Evolutionary conservation across 2,329 filamentous ascomycete genomes (phyloP).

Genomic region (Clonostachys sp.): DNA sequence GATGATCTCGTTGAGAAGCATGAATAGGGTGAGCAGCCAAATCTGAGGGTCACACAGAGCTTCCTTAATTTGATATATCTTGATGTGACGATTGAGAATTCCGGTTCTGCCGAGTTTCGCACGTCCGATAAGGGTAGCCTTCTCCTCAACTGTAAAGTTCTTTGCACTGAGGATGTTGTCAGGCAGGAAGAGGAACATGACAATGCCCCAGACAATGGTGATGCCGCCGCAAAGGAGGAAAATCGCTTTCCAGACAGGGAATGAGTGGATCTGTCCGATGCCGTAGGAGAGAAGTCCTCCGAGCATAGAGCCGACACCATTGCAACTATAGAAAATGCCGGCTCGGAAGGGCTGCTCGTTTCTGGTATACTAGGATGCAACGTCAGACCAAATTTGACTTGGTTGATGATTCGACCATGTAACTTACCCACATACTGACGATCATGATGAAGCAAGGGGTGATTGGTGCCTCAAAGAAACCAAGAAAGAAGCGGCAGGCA

Average conservation of each 20-base stretch:
- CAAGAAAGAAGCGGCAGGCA: slow-evolving; percentile 37
- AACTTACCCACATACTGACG: slow-evolving; percentile 34
- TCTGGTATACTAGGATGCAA: slow-evolving; percentile 24
- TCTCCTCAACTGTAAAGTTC: slow-evolving; percentile 12
- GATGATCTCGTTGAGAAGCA: slow-evolving; percentile 48
- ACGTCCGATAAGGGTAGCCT: slow-evolving; percentile 53
- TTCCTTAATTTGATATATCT: slow-evolving; percentile 41
- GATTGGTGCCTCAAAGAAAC: slow-evolving; percentile 40
- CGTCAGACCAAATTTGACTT: neutral
- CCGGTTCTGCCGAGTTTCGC: slow-evolving; percentile 44
- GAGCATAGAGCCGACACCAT: slow-evolving; percentile 38
- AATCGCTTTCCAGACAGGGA: slow-evolving; percentile 43
- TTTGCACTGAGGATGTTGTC: slow-evolving; percentile 32
- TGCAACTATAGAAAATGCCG: slow-evolving; percentile 30
- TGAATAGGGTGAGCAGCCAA: slow-evolving; percentile 48
- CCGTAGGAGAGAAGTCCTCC: slow-evolving; percentile 45
- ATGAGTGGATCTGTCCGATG: slow-evolving; percentile 41
- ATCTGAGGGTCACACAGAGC: slow-evolving; percentile 43
- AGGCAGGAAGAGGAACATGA: slow-evolving; percentile 37
- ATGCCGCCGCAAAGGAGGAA: slow-evolving; percentile 43
- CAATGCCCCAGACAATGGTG: slow-evolving; percentile 40
- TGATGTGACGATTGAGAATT: slow-evolving; percentile 40
- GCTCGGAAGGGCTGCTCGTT: slow-evolving; percentile 40
- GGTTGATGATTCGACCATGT: neutral
- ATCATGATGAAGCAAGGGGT: slow-evolving; percentile 46